Evolutionary conservation across 805 yeast genomes (phyloP), one percentile per base, ranked within the genome.

Genomic region (Candida schatavii): DNA sequence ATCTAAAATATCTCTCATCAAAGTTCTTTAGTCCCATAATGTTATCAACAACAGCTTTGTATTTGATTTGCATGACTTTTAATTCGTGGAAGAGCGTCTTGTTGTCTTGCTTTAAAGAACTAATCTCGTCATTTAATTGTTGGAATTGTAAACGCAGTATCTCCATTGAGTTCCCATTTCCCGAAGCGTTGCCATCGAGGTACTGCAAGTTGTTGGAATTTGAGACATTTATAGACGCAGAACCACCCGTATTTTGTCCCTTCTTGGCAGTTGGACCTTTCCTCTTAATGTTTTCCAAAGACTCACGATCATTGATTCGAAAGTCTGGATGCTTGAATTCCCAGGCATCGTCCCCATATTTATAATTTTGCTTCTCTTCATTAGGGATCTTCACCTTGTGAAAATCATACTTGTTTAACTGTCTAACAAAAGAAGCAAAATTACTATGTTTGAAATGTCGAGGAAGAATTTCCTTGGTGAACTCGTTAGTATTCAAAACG

Each of bases 361-460:
- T 79, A 45, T 72, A 64, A 38, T 47, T 55, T 45, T 55, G 58
- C 52, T 75, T 76, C 46, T 79, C 85, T 50, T 81, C 89, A 44
- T 72, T 77, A 31, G 85, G 70, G 35, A 80, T 72, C 58, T 91
- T 87, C 35, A 93, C 95, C 66, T 93, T 93, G 71, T 93, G 99
- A 70, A 93, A 93, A 64, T 91, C 99, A 59, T 93, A 93, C 64
- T 93, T 93, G 73, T 93, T 93, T 54, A 93, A 72, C 61, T 93
- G 99, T 35, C 99, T 80, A 13, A 93, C 98, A 73, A 93, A 93
- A 25, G 93, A 83, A 17, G 98, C 95, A 66, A 93, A 90, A 60
- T 93, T 91, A 46, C 87, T 84, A 65, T 93, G 99, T 62, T 93
- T 93, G 73, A 90, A 93, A 66, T 88, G 93, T 56, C 83, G 82